Percentiles rank a stretch among this genome's conserved stretches.
Conservation (phyloP, 352 stramenopile genomes). For the Phytophthora palmivora region DNA sequence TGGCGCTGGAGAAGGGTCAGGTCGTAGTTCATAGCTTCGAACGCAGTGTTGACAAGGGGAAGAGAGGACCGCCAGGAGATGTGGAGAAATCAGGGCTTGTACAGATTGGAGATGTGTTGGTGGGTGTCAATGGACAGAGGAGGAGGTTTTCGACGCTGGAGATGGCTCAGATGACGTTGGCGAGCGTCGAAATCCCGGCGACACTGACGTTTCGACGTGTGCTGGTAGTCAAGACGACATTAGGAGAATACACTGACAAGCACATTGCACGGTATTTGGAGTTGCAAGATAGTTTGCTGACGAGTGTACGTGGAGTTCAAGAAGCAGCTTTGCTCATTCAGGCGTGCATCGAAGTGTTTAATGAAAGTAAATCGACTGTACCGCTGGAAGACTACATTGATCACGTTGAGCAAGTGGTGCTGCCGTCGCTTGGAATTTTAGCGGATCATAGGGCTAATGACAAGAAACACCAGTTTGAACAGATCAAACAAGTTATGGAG, state of each 20-base stretch:
- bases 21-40: conserved; percentile 63
- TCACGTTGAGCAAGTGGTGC: conserved; percentile 61
- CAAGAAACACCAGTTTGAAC: conserved; percentile 38
- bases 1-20: conserved; percentile 45
- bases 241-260: conserved; percentile 66
- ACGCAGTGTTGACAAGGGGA: conserved; percentile 30
- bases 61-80: conserved; percentile 33
- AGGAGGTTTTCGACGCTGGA: conserved; percentile 55
- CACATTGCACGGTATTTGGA: conserved; percentile 65
- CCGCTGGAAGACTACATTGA: conserved; percentile 55
- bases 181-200: conserved; percentile 46
- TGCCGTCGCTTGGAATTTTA: conserved; percentile 25
- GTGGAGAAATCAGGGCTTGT: conserved; percentile 55
- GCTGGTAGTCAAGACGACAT: conserved; percentile 44
- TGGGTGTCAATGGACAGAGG: conserved; percentile 65
- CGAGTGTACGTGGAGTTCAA: conserved; percentile 35
- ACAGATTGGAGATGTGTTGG: conserved; percentile 60
- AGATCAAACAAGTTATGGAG: conserved; percentile 63
- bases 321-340: conserved; percentile 64
- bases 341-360: conserved; percentile 59
- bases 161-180: conserved; percentile 44
- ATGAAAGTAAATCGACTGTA: conserved; percentile 44
- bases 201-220: conserved; percentile 66
- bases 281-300: conserved; percentile 49
- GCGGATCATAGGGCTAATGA: neutral